Percentiles rank a stretch among this genome's conserved stretches.
Evolutionary conservation across 805 yeast genomes (phyloP).

Genomic region (Isabelozyma rhagii): DNA sequence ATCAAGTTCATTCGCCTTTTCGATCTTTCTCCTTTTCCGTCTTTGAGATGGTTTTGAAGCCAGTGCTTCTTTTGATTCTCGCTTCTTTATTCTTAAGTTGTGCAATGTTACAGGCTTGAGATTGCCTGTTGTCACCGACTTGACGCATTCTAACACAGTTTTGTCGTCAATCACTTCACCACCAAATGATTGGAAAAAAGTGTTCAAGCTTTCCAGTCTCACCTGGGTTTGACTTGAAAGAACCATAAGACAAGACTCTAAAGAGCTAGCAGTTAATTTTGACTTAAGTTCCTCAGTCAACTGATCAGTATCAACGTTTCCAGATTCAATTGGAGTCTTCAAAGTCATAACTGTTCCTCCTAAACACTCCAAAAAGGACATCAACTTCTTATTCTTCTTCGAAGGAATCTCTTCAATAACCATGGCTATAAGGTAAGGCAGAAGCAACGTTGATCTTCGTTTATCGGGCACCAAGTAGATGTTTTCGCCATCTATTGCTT

Average conservation of each 20-base stretch:
- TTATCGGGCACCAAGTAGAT: constrained; percentile 10
- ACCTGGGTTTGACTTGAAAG: neutral
- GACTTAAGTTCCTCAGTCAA: neutral
- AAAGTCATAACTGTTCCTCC: neutral
- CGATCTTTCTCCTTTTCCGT: constrained; percentile 29
- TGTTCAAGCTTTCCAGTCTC: neutral
- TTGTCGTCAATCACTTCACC: constrained; percentile 2
- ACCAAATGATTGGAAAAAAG: neutral
- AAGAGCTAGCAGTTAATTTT: neutral
- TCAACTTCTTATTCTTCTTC: neutral
- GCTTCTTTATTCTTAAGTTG: neutral
- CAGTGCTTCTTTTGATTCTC: constrained; percentile 1
- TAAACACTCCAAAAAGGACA: neutral
- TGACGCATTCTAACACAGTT: constrained; percentile 5
- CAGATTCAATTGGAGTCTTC: neutral
- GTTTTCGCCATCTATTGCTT: constrained; percentile 1
- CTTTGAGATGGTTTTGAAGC: constrained; percentile 6
- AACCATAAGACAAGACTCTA: neutral
- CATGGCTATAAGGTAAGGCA: constrained; percentile 3
- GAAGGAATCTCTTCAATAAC: neutral
- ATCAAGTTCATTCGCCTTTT: constrained; percentile 29
- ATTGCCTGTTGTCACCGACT: constrained; percentile 1
- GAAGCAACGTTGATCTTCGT: constrained; percentile 13
- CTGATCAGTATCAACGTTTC: neutral
- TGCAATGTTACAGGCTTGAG: constrained; percentile 1